Conservation (phyloP, 768 basidiomycete species). For the Fistulinella prunicolor region DNA sequence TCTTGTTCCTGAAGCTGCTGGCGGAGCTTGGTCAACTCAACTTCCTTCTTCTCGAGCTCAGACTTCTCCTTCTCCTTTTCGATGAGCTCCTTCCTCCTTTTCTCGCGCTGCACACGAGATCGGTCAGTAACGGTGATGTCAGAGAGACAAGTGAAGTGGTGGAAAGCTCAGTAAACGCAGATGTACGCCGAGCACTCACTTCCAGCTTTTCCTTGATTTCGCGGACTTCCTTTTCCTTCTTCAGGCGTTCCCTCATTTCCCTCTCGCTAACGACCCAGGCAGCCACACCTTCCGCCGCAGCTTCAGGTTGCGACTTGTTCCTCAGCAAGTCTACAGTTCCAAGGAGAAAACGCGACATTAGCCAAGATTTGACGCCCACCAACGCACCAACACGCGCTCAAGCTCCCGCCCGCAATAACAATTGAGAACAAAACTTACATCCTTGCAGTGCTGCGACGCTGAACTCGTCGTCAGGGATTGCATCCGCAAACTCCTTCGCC, state of each 20-base stretch:
- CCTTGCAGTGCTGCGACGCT: conserved; percentile 89
- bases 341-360: conserved; percentile 19
- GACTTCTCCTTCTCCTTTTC: conserved; percentile 58
- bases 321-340: conserved; percentile 61
- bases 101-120: conserved; percentile 36
- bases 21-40: conserved; percentile 52
- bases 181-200: conserved; percentile 41
- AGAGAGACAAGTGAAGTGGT: conserved; percentile 3
- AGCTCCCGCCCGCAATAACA: conserved; percentile 8
- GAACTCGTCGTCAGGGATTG: conserved; percentile 82
- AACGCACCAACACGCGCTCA: conserved; percentile 22
- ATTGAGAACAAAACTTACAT: conserved; percentile 53
- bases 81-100: conserved; percentile 41
- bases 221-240: conserved; percentile 69
- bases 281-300: conserved; percentile 61
- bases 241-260: conserved; percentile 68
- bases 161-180: conserved; percentile 19
- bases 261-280: conserved; percentile 77
- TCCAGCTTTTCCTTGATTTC: conserved; percentile 66
- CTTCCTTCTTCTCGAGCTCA: conserved; percentile 63
- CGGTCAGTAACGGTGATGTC: conserved; percentile 5
- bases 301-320: conserved; percentile 80
- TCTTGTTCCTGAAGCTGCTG: conserved; percentile 53
- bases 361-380: conserved; percentile 20
- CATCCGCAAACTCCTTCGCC: conserved; percentile 76